A percentile compares a stretch with the other conserved stretches of the same genome.
phyloP scores from a whole-genome alignment of 1,284 basidiomycete genomes.

The Ustanciosporium gigantosporum region DNA sequence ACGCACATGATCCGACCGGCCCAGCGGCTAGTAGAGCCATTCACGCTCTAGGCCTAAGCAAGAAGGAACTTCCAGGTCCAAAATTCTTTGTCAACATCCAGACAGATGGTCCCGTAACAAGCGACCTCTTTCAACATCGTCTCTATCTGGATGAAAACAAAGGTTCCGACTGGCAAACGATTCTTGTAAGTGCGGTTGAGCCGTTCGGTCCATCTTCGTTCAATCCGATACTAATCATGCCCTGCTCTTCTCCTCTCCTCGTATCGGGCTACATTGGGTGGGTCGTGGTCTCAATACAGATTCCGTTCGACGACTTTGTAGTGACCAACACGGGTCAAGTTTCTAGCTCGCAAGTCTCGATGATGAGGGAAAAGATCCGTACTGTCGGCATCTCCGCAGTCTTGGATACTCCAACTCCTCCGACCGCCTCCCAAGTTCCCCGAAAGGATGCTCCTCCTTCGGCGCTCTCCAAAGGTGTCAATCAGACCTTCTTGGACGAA shows the following conservation, averaged over 20 bases:
- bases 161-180: conserved; percentile 76
- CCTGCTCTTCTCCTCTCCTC: too few species aligned
- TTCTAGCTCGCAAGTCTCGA: conserved; percentile 68
- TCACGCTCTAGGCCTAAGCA: conserved; percentile 45
- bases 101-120: conserved; percentile 70
- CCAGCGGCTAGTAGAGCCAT: conserved; percentile 43
- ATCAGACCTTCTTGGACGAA: conserved; percentile 5
- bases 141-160: conserved; percentile 74
- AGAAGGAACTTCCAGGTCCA: conserved; percentile 49
- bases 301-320: conserved; percentile 79
- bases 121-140: conserved; percentile 85
- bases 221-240: not conserved
- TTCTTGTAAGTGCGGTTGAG: conserved; percentile 68
- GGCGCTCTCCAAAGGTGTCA: conserved; percentile 7
- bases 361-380: conserved; percentile 75
- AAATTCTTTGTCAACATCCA: conserved; percentile 77
- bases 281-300: conserved; percentile 66
- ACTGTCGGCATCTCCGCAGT: conserved; percentile 75
- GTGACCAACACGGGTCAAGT: conserved; percentile 81
- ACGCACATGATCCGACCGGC: conserved; percentile 40
- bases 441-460: conserved; percentile 25
- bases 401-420: conserved; percentile 43
- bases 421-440: conserved; percentile 18
- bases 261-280: too few species aligned
- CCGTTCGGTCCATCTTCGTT: not conserved